These are phyloP conservation scores for Mortierella sp. DNA, from an alignment of 371 early-diverging fungal genomes.

Conservation along the genomic window DNA sequence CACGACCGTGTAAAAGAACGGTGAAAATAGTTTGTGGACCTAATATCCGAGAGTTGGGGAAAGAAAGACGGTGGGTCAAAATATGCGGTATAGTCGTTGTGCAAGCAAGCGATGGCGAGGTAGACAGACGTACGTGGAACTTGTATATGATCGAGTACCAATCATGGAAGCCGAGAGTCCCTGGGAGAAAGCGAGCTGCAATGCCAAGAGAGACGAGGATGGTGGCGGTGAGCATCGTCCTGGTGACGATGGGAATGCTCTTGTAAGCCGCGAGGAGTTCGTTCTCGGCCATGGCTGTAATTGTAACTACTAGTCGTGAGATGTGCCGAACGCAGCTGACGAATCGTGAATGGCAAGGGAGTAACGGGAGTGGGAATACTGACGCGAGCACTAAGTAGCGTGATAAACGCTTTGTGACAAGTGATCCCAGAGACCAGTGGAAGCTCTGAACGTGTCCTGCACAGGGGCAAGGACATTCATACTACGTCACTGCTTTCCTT, in stretches of 20 bases:
- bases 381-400: background rate
- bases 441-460: no score
- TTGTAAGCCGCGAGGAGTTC: constrained; percentile 66
- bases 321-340: background rate
- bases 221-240: constrained; percentile 66
- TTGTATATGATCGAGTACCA: constrained; percentile 58
- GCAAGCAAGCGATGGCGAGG: constrained; percentile 43
- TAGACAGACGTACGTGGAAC: constrained; percentile 59
- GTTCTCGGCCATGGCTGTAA: constrained; percentile 49
- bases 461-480: no score
- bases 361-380: background rate
- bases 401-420: no score
- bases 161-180: constrained; percentile 54
- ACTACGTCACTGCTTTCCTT: no score
- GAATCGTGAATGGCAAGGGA: background rate
- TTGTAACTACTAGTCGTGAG: background rate
- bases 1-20: constrained; percentile 70
- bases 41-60: constrained; percentile 41
- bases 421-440: no score
- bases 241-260: constrained; percentile 74
- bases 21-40: constrained; percentile 83
- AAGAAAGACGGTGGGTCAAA: no score
- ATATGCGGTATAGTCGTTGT: constrained; percentile 2
- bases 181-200: constrained; percentile 58
- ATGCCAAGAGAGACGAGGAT: constrained; percentile 63